Conservation (phyloP, 2,329 filamentous ascomycete species). For the Rutstroemia sp. region DNA sequence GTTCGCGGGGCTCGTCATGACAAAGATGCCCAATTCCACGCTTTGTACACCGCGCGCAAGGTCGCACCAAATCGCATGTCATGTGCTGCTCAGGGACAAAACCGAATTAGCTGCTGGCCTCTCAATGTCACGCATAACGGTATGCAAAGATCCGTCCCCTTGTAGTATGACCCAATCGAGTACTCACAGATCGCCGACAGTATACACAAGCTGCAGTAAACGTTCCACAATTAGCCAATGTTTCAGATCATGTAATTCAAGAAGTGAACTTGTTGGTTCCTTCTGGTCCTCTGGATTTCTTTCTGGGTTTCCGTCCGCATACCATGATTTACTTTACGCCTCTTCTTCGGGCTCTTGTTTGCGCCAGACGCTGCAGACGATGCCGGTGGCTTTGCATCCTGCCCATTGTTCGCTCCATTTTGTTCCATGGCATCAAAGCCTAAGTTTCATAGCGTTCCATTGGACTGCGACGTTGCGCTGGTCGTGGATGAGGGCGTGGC, state of each 20-base stretch:
- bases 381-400: constrained; percentile 27
- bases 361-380: constrained; percentile 26
- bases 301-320: constrained; percentile 33
- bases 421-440: constrained; percentile 31
- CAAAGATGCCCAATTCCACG: constrained; percentile 97
- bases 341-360: constrained; percentile 65
- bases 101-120: constrained; percentile 30
- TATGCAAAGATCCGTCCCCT: constrained; percentile 22
- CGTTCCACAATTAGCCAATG: constrained; percentile 29
- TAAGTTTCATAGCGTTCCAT: constrained; percentile 29
- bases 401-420: constrained; percentile 28
- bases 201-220: constrained; percentile 71
- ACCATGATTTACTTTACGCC: constrained; percentile 88
- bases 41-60: constrained; percentile 92
- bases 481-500: constrained; percentile 12
- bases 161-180: constrained; percentile 28
- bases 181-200: constrained; percentile 82
- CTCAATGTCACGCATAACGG: constrained; percentile 27
- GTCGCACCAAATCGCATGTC: constrained; percentile 81
- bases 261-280: constrained; percentile 16
- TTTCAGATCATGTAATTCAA: constrained; percentile 20
- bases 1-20: constrained; percentile 92
- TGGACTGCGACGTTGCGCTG: constrained; percentile 24
- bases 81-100: constrained; percentile 57
- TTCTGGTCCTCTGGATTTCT: constrained; percentile 6